Percentiles rank a stretch among this genome's conserved stretches.
These are phyloP conservation scores for Chlamydomonas incerta DNA, from an alignment of 139 green algal genomes.

Conservation along the genomic window DNA sequence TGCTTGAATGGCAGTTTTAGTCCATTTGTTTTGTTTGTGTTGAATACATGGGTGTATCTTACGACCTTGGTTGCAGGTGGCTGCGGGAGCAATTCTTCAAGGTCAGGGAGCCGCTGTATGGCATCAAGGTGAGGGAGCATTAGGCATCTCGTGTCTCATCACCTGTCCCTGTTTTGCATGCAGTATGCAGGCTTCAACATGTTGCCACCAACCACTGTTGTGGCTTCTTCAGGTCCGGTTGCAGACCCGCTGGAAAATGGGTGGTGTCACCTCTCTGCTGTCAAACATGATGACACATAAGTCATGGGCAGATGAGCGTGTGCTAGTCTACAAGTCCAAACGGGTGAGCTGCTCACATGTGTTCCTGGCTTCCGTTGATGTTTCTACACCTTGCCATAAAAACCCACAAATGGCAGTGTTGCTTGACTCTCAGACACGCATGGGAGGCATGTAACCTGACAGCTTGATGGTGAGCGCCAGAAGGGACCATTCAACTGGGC, in stretches of 20 bases:
- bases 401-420: too few relatives aligned
- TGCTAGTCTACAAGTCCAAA: neutral
- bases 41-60: neutral
- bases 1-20: too few relatives aligned
- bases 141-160: too few relatives aligned
- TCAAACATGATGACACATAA: neutral
- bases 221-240: neutral
- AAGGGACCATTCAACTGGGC: too few relatives aligned
- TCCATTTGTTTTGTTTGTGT: too few relatives aligned
- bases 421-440: too few relatives aligned
- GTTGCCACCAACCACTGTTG: neutral
- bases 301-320: neutral
- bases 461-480: too few relatives aligned
- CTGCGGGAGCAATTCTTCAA: constrained; percentile 13
- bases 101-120: constrained; percentile 10
- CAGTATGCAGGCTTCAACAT: neutral
- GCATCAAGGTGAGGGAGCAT: neutral
- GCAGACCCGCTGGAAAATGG: neutral
- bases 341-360: neutral
- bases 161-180: neutral
- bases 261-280: neutral
- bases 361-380: neutral
- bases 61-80: constrained; percentile 1
- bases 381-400: neutral
- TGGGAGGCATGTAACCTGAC: too few relatives aligned